Evolutionary conservation across 768 basidiomycete species (phyloP).

Genomic region (Lactifluus subvellereus): DNA sequence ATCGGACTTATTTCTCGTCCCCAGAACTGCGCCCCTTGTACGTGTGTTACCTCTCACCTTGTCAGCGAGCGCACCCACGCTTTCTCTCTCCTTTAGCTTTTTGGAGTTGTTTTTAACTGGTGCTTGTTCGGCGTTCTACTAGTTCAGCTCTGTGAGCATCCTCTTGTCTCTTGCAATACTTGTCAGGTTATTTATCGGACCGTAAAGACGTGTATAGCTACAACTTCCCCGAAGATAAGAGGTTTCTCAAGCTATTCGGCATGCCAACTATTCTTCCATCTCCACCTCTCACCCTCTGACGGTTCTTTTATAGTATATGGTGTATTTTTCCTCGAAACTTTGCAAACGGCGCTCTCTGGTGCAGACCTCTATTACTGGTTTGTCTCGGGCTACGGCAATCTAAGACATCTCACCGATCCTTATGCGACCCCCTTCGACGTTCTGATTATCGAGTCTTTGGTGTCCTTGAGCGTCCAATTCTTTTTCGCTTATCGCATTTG

Average conservation of each 20-base stretch:
- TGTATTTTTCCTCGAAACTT: background rate
- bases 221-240: conserved; percentile 4
- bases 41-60: background rate
- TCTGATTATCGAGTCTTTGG: conserved; percentile 27
- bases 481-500: conserved; percentile 32
- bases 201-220: conserved; percentile 13
- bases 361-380: conserved; percentile 13
- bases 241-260: background rate
- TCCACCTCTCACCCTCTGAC: conserved; percentile 1
- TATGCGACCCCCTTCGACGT: conserved; percentile 16
- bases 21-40: conserved; percentile 12
- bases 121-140: conserved; percentile 2
- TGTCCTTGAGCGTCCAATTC: conserved; percentile 28
- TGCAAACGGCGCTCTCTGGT: conserved; percentile 2
- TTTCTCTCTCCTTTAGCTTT: background rate
- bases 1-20: background rate
- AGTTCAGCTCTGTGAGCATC: conserved; percentile 8
- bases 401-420: background rate
- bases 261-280: background rate
- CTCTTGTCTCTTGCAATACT: background rate
- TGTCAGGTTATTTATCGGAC: background rate
- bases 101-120: conserved; percentile 15
- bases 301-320: conserved; percentile 18
- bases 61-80: background rate
- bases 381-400: conserved; percentile 2